Conservation (phyloP, 306 rosid species). For the Fragaria iinumae region DNA sequence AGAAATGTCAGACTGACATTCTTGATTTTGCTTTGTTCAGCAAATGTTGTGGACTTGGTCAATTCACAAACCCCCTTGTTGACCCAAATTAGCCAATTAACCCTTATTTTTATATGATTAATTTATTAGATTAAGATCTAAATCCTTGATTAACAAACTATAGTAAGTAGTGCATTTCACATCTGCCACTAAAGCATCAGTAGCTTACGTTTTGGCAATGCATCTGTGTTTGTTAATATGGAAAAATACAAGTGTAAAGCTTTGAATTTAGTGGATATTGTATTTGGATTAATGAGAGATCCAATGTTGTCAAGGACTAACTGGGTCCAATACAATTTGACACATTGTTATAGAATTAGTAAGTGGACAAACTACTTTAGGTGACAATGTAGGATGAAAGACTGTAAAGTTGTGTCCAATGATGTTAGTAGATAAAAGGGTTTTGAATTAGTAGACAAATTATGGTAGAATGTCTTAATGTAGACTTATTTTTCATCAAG, state of each 20-base stretch:
- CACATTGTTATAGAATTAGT: neutral
- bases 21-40: slow-evolving; percentile 39
- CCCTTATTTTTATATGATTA: neutral
- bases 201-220: neutral
- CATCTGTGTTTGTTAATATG: neutral
- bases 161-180: neutral
- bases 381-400: neutral
- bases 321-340: neutral
- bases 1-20: slow-evolving; percentile 65
- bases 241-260: neutral
- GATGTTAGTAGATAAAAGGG: too few species aligned
- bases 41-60: slow-evolving; percentile 34
- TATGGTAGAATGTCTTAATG: neutral
- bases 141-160: slow-evolving; percentile 3
- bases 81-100: slow-evolving; percentile 17
- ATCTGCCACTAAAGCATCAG: neutral
- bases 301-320: neutral
- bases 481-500: neutral
- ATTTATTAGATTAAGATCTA: neutral
- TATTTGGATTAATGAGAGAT: neutral
- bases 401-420: neutral
- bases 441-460: neutral
- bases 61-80: slow-evolving; percentile 6
- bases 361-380: neutral
- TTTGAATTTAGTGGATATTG: neutral